These are phyloP conservation scores for Salix caprea DNA, from an alignment of 345 rosid genomes.

Conservation along the genomic window DNA sequence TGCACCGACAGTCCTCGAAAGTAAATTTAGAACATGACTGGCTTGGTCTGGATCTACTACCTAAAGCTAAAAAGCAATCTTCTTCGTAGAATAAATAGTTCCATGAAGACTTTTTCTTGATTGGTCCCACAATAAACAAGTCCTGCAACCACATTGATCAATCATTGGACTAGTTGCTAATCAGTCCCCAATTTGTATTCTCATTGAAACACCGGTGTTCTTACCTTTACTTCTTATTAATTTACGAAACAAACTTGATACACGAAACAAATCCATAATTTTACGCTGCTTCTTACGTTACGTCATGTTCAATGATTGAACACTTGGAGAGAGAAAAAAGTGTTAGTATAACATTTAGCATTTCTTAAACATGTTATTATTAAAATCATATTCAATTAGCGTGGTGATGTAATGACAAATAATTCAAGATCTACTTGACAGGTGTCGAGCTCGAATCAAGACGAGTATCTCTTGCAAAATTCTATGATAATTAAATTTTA, in stretches of 20 bases:
- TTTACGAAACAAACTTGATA: no score
- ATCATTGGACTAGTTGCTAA: background rate
- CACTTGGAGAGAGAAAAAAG: no score
- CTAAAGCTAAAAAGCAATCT: background rate
- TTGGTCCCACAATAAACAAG: background rate
- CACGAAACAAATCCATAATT: no score
- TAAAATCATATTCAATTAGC: no score
- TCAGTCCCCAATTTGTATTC: background rate
- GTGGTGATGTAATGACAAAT: no score
- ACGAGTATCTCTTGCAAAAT: fast-evolving
- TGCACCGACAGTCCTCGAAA: background rate
- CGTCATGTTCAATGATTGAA: no score
- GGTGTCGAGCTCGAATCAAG: no score
- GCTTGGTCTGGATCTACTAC: background rate
- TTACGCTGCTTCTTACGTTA: no score
- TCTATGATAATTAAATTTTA: no score
- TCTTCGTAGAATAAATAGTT: background rate
- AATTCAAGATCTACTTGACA: fast-evolving
- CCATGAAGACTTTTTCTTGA: background rate
- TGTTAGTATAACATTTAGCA: no score
- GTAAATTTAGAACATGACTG: background rate
- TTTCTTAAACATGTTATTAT: no score
- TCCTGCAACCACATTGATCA: background rate
- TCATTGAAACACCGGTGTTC: background rate
- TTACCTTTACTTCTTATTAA: background rate